Base-by-base conservation (phyloP, 1,284 basidiomycete genomes). In the Hymenochaete sp. region DNA sequence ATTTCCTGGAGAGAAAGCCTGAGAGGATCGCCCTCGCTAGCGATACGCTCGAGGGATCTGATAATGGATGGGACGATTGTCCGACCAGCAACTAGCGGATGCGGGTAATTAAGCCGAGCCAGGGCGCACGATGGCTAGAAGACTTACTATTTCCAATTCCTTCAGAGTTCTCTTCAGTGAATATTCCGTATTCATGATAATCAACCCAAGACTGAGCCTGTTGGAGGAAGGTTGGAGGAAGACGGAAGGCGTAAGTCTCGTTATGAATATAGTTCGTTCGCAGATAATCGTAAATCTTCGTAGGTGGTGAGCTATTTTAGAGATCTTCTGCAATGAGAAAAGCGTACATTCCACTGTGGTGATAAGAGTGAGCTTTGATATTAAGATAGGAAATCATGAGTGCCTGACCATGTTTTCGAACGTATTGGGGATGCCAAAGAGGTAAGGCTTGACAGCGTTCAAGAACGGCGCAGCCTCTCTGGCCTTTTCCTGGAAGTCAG, bases 11-110 rank as follows among this genome's bases (percentile, higher is more conserved):
- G 65, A 52, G 89, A 65, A 59, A 81, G 70, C 57, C 87, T 80
- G 47, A 92, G 76, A 31, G 82, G 78, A 63, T 86, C 79, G 45
- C 73, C 77, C 56, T 81, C 76, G 71, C 83, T 89, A 39, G 81
- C 73, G 56, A 93, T 79, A 54, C 77, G 77, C 57, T 82, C 72
- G 44, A 93, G 72, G 5, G 82, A 75, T 39, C 60, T 64, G 44
- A 89, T 66, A 59, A 93, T 68, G 16, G 81, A 77, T 59, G 78
- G 73, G 37, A 91, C 67, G 50, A 87, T 68, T 27, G 84, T 85
- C 51, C 83, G 79, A 25, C 84, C 85, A 52, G 89, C 83, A 57
- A 92, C 85, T 87, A 51, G 24, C 42, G 43, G 26, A 45, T 25
- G 18, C 46, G 3, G 11, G 4, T 50, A 7, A 2, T 26, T 36